Base-by-base conservation (phyloP, 306 rosid genomes). In the Begonia masoniana region DNA sequence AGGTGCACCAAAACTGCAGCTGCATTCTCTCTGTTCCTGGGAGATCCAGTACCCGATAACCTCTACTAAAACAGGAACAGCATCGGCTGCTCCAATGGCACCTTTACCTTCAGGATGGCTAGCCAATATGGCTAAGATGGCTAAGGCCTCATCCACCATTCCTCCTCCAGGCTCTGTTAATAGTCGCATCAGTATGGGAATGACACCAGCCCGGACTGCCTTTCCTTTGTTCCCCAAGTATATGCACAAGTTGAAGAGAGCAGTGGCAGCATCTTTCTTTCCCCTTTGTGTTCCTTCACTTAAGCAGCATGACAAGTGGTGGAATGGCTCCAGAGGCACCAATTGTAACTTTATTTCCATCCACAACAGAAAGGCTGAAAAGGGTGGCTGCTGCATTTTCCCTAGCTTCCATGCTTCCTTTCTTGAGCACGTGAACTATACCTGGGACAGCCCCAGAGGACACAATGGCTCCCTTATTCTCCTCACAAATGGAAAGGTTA, bases 321-420 rank as follows among this genome's bases (percentile, higher is more conserved):
- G 99, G 88, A 61, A 92, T 87, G 54, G 99, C 99, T 64, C 99
- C 99, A 0, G 67, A 81, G 68, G 81, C 76, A 1, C 99, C 99
- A 52, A 92, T 92, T 17, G 80, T 77, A 59, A 92, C 71, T 79
- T 92, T 86, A 58, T 86, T 83, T 76, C 77, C 99, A 53, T 92
- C 96, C 7, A 86, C 76, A 21, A 92, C 99, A 14, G 99, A 92
- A 46, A 92, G 96, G 71, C 99, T 92, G 76, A 92, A 92, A 47
- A 92, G 96, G 55, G 99, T 92, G 13, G 99, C 99, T 2, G 99
- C 99, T 2, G 99, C 96, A 56, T 92, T 92, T 72, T 92, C 99
- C 61, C 96, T 86, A 6, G 99, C 99, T 69, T 92, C 99, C 99
- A 92, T 92, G 78, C 96, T 84, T 56, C 96, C 99, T 58, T 84